Evolutionary conservation across 768 basidiomycete species (phyloP), one percentile per base, ranked within the genome.

Genomic region (Amanita polypyramis): DNA sequence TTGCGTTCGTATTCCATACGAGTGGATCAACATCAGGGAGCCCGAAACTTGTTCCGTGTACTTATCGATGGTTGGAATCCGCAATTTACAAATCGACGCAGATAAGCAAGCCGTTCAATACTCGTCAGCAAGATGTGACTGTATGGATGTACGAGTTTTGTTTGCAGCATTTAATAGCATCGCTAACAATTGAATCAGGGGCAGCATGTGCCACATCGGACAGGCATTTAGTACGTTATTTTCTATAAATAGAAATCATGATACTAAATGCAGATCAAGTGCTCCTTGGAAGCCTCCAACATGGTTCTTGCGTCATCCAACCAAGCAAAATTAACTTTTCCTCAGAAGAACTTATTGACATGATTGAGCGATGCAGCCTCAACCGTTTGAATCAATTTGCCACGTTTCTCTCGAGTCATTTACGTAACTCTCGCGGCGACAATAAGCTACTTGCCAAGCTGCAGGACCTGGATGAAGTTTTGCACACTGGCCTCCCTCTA

Each of bases 201-300:
- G 86, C 48, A 83, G 81, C 69, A 82, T 88, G 82, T 86, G 81
- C 59, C 86, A 87, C 63, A 87, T 87, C 51, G 86, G 64, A 23
- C 83, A 87, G 63, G 76, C 73, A 29, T 85, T 79, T 70, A 80
- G 83, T 85, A 63, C 45, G 42, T 57, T 50, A 48, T 36, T 52
- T 45, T 37, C 57, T 49, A 58, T 60, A 55, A 60, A 54, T 54
- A 49, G 54, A 55, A 51, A 51, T 47, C 7, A 29, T 42, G 25
- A 14, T 39, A 54, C 51, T 55, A 27, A 51, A 55, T 56, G 47
- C 49, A 51, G 51, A 40, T 49, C 43, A 54, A 82, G 83, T 86
- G 79, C 70, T 89, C 35, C 65, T 87, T 56, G 82, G 85, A 39
- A 68, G 73, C 51, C 65, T 90, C 17, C 82, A 86, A 57, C 78